Evolutionary conservation across 495 filamentous ascomycete genomes (phyloP).

Genomic region (Aspergillus campestris): DNA sequence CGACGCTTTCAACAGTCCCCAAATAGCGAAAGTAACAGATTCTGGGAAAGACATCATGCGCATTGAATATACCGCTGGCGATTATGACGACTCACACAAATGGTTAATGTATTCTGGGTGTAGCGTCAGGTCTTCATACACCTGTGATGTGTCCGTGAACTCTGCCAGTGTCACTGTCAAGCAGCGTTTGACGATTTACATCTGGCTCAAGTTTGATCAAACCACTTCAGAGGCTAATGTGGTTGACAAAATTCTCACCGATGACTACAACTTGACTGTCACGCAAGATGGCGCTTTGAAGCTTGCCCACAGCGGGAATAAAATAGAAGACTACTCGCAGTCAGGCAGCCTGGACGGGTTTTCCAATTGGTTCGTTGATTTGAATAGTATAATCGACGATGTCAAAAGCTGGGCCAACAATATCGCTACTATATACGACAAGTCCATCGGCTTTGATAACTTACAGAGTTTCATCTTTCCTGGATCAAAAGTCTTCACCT

Average conservation of each 20-base stretch:
- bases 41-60: too few species aligned
- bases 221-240: neutral
- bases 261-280: neutral
- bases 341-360: neutral
- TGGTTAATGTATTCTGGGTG: too few species aligned
- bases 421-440: too few species aligned
- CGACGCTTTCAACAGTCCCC: too few species aligned
- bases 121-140: too few species aligned
- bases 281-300: neutral
- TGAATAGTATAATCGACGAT: neutral
- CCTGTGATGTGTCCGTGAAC: too few species aligned
- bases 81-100: too few species aligned
- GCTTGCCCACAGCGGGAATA: neutral
- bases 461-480: slow-evolving; percentile 6
- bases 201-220: too few species aligned
- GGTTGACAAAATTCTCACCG: neutral
- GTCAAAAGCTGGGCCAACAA: neutral
- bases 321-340: neutral
- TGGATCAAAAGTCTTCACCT: slow-evolving; percentile 3
- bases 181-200: too few species aligned
- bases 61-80: too few species aligned
- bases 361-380: neutral
- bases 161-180: too few species aligned
- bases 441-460: neutral
- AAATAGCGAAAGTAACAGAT: too few species aligned